Evolutionary conservation across 2,329 filamentous ascomycete genomes (phyloP).

Genomic region (Nigrograna mackinnonii): DNA sequence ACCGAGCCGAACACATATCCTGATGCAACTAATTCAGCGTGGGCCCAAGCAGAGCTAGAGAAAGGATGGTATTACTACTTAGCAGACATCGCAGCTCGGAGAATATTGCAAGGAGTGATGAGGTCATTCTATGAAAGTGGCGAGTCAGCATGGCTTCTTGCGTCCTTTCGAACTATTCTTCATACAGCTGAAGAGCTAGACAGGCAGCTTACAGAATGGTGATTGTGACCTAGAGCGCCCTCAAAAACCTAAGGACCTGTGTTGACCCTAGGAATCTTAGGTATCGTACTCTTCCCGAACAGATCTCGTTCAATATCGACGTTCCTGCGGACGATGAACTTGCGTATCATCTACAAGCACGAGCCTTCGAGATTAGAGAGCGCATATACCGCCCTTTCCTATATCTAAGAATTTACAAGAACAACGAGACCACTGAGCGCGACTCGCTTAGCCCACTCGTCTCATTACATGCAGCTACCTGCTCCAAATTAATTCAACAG

Average conservation of each 20-base stretch:
- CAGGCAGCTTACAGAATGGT: conserved; percentile 12
- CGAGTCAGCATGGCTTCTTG: conserved; percentile 19
- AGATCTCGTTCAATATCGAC: conserved; percentile 5
- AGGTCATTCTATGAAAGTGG: conserved; percentile 13
- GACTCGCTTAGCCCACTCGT: conserved; percentile 4
- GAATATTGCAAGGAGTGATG: conserved; percentile 17
- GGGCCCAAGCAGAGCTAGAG: conserved; percentile 6
- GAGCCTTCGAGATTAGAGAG: conserved; percentile 16
- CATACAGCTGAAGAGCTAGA: conserved; percentile 12
- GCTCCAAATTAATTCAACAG: conserved; percentile 17
- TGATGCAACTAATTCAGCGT: conserved; percentile 1
- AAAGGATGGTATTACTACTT: conserved; percentile 34
- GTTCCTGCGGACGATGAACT: conserved; percentile 16
- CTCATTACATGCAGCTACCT: conserved; percentile 20
- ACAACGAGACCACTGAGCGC: conserved; percentile 8
- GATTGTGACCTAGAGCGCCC: too few species aligned
- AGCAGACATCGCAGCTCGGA: conserved; percentile 30
- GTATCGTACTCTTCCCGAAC: conserved; percentile 1
- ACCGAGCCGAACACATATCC: neutral
- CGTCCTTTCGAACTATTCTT: conserved; percentile 5
- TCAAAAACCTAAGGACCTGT: too few species aligned
- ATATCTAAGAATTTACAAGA: conserved; percentile 29
- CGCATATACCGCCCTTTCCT: conserved; percentile 36
- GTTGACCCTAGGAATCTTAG: too few species aligned
- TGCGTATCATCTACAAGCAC: conserved; percentile 16